Base-by-base conservation (phyloP, 306 rosid genomes). In the Fragaria iinumae region DNA sequence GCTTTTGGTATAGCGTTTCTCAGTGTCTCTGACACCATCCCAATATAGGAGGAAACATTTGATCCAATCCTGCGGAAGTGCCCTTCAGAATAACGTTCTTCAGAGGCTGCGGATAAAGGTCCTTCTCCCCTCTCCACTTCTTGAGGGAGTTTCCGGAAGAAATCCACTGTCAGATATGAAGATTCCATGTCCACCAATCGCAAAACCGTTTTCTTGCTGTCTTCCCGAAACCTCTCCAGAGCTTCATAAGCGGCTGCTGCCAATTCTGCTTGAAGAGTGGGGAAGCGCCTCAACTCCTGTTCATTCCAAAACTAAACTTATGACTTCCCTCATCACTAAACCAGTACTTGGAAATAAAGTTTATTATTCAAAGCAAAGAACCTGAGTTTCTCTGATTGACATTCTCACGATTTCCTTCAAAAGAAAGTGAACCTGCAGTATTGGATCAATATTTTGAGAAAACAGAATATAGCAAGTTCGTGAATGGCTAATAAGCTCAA, bases 171-270 rank as follows among this genome's bases (percentile, higher is more conserved):
- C 27, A 87, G 78, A 71, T 87, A 87, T 8, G 90, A 71, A 29
- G 88, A 80, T 56, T 87, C 88, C 88, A 87, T 84, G 74, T 82
- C 88, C 52, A 87, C 88, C 79, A 87, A 71, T 63, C 83, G 75
- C 72, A 87, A 55, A 56, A 86, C 82, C 16, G 86, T 82, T 83
- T 75, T 82, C 77, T 75, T 87, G 71, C 90, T 75, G 66, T 84
- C 88, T 45, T 84, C 90, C 17, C 88, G 86, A 62, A 84, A 82
- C 66, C 88, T 78, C 84, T 84, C 90, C 75, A 87, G 72, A 12
- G 90, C 85, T 82, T 82, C 88, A 36, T 69, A 53, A 14, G 90
- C 85, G 23, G 86, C 88, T 52, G 68, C 76, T 34, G 83, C 84
- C 76, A 87, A 50, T 80, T 79, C 86, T 21, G 81, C 81, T 75